phyloP scores from a whole-genome alignment of 164 flowering plant genomes.

The Kalanchoe fedtschenkoi region DNA sequence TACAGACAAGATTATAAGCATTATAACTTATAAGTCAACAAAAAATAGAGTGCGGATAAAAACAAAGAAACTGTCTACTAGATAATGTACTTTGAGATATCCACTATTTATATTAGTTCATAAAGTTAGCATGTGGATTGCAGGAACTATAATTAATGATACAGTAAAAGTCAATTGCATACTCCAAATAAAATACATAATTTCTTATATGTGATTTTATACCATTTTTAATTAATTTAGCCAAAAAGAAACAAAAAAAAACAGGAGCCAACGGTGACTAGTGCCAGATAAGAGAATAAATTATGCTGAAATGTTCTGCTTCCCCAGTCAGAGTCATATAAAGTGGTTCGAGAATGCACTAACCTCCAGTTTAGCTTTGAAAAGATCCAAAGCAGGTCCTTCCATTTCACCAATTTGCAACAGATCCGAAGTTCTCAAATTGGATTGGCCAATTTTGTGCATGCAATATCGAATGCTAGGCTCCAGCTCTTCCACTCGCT shows the following conservation, averaged over 20 bases:
- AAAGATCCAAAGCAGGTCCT: constrained; percentile 89
- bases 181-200: too few relatives aligned
- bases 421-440: constrained; percentile 69
- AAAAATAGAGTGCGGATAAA: background rate
- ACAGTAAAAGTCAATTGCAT: too few relatives aligned
- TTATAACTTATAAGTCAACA: too few relatives aligned
- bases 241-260: too few relatives aligned
- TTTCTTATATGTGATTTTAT: too few relatives aligned
- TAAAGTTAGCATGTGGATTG: too few relatives aligned
- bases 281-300: too few relatives aligned
- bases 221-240: too few relatives aligned
- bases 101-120: too few relatives aligned
- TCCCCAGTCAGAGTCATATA: background rate
- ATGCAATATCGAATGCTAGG: constrained; percentile 82
- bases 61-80: background rate
- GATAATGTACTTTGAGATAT: too few relatives aligned
- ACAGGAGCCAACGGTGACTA: too few relatives aligned
- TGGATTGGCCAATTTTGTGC: constrained; percentile 84
- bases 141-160: too few relatives aligned
- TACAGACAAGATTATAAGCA: background rate
- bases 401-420: constrained; percentile 82
- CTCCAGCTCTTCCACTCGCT: constrained; percentile 92
- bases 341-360: constrained; percentile 1
- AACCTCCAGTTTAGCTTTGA: constrained; percentile 88
- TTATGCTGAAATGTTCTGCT: background rate